A percentile compares a stretch with the other conserved stretches of the same genome.
phyloP scores from a whole-genome alignment of 495 filamentous ascomycete species.

The Wilcoxina mikolae region DNA sequence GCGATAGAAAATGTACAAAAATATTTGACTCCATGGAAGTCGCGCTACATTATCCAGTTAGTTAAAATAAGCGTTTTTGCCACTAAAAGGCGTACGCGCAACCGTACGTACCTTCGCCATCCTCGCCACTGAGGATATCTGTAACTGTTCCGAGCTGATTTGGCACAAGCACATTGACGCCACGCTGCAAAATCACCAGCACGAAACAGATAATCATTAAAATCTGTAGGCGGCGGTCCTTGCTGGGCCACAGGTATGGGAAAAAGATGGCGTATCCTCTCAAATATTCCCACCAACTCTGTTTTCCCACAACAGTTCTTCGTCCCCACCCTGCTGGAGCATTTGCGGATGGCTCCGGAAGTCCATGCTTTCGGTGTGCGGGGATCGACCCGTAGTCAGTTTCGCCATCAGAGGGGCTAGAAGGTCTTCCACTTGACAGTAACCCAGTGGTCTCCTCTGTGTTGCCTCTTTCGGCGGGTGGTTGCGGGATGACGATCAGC shows the following conservation, averaged over 20 bases:
- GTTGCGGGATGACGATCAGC: conserved; percentile 33
- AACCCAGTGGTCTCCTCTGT: conserved; percentile 42
- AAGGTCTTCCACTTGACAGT: conserved; percentile 31
- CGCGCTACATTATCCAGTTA: conserved; percentile 16
- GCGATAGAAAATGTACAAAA: conserved; percentile 63
- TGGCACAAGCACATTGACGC: conserved; percentile 69
- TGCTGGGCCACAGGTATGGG: conserved; percentile 85
- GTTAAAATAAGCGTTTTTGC: conserved; percentile 6
- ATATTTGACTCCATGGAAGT: conserved; percentile 58
- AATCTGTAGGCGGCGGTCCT: conserved; percentile 53
- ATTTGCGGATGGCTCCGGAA: conserved; percentile 28
- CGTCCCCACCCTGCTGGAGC: conserved; percentile 46
- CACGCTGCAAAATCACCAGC: conserved; percentile 59
- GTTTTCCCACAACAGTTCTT: conserved; percentile 48
- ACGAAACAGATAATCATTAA: conserved; percentile 66
- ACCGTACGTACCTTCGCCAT: conserved; percentile 25
- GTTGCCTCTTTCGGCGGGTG: conserved; percentile 24
- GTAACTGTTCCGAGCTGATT: conserved; percentile 61
- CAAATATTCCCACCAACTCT: conserved; percentile 82
- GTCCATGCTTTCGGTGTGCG: conserved; percentile 24
- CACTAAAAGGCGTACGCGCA: conserved; percentile 8
- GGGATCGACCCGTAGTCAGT: conserved; percentile 18
- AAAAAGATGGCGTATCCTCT: conserved; percentile 79
- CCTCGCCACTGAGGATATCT: conserved; percentile 43
- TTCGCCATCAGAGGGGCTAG: conserved; percentile 14